Conservation (phyloP, 139 green algal species). For the Micromonas commoda region DNA sequence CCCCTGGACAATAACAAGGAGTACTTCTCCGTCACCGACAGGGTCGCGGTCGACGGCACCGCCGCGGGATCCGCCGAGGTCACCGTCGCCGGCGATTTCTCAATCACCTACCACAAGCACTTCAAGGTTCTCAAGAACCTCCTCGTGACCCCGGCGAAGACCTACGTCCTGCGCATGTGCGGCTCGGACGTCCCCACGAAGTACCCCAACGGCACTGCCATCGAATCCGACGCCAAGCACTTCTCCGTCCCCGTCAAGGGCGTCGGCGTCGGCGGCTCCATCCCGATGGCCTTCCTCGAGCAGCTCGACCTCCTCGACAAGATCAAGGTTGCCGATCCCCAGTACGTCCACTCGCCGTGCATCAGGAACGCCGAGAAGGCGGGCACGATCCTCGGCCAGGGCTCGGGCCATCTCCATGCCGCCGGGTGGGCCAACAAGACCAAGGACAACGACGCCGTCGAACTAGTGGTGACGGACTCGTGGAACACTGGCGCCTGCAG, state of each 20-base stretch:
- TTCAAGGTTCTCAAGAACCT: constrained; percentile 7
- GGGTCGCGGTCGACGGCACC: too few species aligned
- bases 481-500: background rate
- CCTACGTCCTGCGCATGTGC: constrained; percentile 7
- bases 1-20: too few species aligned
- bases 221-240: background rate
- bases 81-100: too few species aligned
- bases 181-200: background rate
- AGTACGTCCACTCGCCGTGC: background rate
- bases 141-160: background rate
- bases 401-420: background rate
- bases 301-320: constrained; percentile 1
- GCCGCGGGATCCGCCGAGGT: too few species aligned
- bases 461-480: background rate
- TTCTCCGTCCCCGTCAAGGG: constrained; percentile 2
- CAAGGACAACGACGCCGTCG: background rate
- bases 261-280: background rate
- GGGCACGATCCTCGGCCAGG: background rate
- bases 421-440: background rate
- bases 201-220: background rate
- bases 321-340: background rate
- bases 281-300: constrained; percentile 14
- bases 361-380: background rate
- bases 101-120: background rate
- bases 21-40: too few species aligned